Base-by-base conservation (phyloP, 345 rosid genomes). In the Acer yangbiense region DNA sequence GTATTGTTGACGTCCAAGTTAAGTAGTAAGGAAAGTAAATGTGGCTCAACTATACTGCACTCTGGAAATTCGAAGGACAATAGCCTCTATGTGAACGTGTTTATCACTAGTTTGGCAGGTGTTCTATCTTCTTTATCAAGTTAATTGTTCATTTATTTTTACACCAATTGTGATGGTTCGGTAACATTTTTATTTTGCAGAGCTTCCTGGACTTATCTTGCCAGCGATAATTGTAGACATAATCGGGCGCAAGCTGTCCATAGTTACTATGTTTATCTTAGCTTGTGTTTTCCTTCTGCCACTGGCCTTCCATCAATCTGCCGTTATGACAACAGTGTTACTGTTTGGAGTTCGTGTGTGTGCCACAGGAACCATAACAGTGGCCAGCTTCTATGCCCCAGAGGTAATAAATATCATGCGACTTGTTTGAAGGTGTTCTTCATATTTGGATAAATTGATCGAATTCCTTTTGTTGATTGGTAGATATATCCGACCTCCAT, bases 1-100 rank as follows among this genome's bases (percentile, higher is more conserved):
- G 87, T 91, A 60, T 77, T 91, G 81, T 83, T 91, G 76, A 89
- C 93, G 27, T 86, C 91, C 25, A 85, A 91, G 83, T 77, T 91
- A 73, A 85, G 81, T 76, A 81, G 69, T 50, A 77, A 80, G 71
- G 74, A 75, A 67, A 82, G 77, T 44, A 75, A 61, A 46, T 89
- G 91, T 66, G 14, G 74, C 67, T 20, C 74, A 44, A 52, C 70
- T 13, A 32, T 77, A 25, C 10, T 23, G 41, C 79, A 71, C 71
- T 62, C 74, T 3, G n/a, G 62, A 23, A 73, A 73, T 11, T 29
- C 75, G 50, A 77, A 64, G n/a, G 68, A 74, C 13, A 62, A 60
- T 61, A 79, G 80, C 78, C 82, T 82, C 68, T 91, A 89, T 57
- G 54, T 44, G 27, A 76, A 82, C 23, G 85, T 86, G 35, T 89